Base-by-base conservation (phyloP, 2,329 filamentous ascomycete species). In the Acrodontium crateriforme region DNA sequence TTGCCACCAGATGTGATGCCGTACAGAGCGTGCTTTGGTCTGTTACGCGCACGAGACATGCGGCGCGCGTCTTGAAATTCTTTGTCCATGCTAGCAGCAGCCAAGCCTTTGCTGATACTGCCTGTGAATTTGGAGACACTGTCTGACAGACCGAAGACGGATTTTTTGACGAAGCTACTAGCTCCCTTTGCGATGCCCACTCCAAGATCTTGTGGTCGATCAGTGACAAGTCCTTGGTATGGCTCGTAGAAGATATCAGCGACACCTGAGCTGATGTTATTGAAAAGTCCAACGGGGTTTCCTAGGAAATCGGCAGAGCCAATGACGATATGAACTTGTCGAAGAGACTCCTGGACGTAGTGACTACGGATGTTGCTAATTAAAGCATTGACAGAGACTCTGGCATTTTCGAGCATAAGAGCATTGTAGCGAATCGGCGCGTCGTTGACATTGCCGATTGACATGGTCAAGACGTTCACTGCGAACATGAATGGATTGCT, bases 161-260 rank as follows among this genome's bases (percentile, higher is more conserved):
- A 92, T 59, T 98, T 98, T 67, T 98, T 98, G 42, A 94, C 80
- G 49, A 98, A 95, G 39, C 83, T 93, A 0, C 84, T 87, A 8
- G 91, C 89, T 20, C 89, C 89, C 55, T 94, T 94, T 18, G 89
- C 91, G 37, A 98, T 92, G 11, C 89, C 89, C 21, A 92, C 66
- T 12, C 89, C 91, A 30, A 98, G 75, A 40, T 98, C 87, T 54
- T 95, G 87, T 2, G 89, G 91, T 41, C 81, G 74, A 53, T 98
- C 89, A 1, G 85, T 92, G 53, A 98, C 91, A 26, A 98, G 71
- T 13, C 91, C 82, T 60, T 98, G 89, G 59, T 98, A 98, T 19
- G 89, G 89, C 53, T 98, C 91, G 63, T 98, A 98, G 62, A 98
- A 98, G 50, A 98, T 93, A 52, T 94, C 89, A 12, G 82, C 85